Base-by-base conservation (phyloP, 2,329 filamentous ascomycete genomes). In the Cytospora piceicola region DNA sequence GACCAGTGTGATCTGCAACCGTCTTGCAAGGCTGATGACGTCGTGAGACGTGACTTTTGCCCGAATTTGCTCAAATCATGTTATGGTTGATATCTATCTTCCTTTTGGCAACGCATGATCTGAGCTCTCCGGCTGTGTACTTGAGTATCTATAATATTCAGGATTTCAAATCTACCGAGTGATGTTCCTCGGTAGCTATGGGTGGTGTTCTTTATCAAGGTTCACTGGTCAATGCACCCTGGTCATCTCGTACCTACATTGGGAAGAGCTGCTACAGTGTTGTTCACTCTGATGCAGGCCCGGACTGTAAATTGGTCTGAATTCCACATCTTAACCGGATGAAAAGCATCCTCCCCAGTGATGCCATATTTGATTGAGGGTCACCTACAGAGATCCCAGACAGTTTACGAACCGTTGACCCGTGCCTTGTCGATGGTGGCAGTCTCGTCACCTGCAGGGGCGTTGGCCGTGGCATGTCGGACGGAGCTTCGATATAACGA, bases 1-100 rank as follows among this genome's bases (percentile, higher is more conserved):
- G 53, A 34, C 46, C 36, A 30, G 7, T 24, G 20, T 36, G 60
- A 62, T 62, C 60, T 56, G 36, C 52, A 62, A 46, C 59, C n/a
- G 46, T 27, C n/a, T 22, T 49, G 52, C 36, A 54, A 63, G 29
- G 22, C 53, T 51, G 46, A 49, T 49, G 46, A 49, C 46, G 46
- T 49, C 46, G 46, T 24, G 46, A 49, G 46, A 5, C 9, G 46
- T 24, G n/a, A 49, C 8, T 12, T 11, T 6, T 49, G 8, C 46
- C 8, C n/a, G n/a, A 3, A 24, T 24, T 12, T 12, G n/a, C 46
- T 20, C 0, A 24, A 12, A 11, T 49, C n/a, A 14, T 49, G n/a
- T 24, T 42, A 9, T 42, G 15, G 17, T 42, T 42, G 4, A 17
- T 9, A 42, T n/a, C n/a, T n/a, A 9, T 42, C 17, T 42, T 9